Conservation (phyloP, 2,329 filamentous ascomycete species). For the Cladorrhinum sp. region DNA sequence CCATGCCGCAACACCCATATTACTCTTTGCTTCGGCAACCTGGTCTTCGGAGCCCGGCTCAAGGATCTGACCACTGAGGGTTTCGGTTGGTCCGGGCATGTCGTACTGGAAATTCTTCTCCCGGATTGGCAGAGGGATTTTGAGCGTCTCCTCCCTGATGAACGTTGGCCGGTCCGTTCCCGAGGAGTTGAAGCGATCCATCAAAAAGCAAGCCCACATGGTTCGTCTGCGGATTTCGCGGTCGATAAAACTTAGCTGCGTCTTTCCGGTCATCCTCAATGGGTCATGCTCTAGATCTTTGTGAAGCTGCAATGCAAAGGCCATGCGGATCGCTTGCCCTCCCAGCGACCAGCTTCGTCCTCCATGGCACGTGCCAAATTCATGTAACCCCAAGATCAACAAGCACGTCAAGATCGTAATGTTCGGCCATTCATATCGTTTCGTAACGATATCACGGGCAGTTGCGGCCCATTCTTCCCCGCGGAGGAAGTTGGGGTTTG, state of each 20-base stretch:
- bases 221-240: constrained; percentile 87
- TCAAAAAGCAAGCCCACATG: constrained; percentile 98
- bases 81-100: constrained; percentile 83
- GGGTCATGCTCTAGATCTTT: constrained; percentile 85
- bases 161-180: constrained; percentile 91
- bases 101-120: constrained; percentile 89
- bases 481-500: constrained; percentile 75
- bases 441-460: constrained; percentile 82
- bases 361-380: constrained; percentile 95
- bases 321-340: constrained; percentile 94
- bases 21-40: constrained; percentile 66
- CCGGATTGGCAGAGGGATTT: constrained; percentile 86
- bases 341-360: constrained; percentile 94
- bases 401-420: constrained; percentile 93
- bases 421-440: constrained; percentile 89
- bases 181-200: constrained; percentile 97
- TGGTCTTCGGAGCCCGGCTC: constrained; percentile 60
- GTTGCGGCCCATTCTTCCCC: constrained; percentile 88
- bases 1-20: constrained; percentile 93
- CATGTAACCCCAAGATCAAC: constrained; percentile 82
- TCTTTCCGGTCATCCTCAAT: constrained; percentile 56
- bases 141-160: constrained; percentile 82
- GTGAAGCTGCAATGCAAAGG: constrained; percentile 90
- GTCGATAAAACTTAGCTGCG: constrained; percentile 81
- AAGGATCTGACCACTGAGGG: constrained; percentile 67